Percentiles rank a stretch among this genome's conserved stretches.
Conservation (phyloP, 352 stramenopile genomes). For the Phytophthora sansomeana region DNA sequence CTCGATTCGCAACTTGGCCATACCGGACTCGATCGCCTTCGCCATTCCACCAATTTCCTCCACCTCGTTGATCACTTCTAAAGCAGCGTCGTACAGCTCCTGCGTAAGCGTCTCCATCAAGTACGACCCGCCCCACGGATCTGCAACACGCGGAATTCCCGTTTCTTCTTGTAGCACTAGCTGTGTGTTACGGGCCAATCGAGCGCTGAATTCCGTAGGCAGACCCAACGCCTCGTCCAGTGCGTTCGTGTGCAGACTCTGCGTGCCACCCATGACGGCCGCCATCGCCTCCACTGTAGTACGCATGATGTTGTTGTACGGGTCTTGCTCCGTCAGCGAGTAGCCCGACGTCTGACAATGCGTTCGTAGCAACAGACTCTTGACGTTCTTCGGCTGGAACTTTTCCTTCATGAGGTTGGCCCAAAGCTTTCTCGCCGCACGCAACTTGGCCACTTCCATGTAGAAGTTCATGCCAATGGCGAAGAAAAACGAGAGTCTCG, state of each 20-base stretch:
- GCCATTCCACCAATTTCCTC: conserved; percentile 97
- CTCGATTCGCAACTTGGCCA: conserved; percentile 97
- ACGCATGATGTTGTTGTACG: conserved; percentile 98
- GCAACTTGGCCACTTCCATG: conserved; percentile 97
- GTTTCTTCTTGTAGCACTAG: conserved; percentile 98
- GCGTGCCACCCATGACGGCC: conserved; percentile 91
- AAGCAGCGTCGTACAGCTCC: conserved; percentile 82
- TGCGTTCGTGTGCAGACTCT: conserved; percentile 98
- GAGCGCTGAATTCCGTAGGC: conserved; percentile 96
- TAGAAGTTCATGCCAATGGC: conserved; percentile 99
- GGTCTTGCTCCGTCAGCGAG: conserved; percentile 96
- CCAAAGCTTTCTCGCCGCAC: conserved; percentile 95
- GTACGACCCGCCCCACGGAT: conserved; percentile 97
- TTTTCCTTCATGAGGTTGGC: conserved; percentile 94
- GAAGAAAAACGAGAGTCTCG: conserved; percentile 98
- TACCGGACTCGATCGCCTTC: conserved; percentile 96
- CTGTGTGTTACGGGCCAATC: conserved; percentile 98
- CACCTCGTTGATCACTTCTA: conserved; percentile 85
- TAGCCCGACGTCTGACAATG: conserved; percentile 98
- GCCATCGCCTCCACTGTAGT: conserved; percentile 96
- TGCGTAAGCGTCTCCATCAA: conserved; percentile 98
- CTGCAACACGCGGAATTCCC: conserved; percentile 93
- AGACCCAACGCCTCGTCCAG: conserved; percentile 97
- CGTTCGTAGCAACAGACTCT: conserved; percentile 94
- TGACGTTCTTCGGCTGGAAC: conserved; percentile 95